Conservation (phyloP, 495 filamentous ascomycete species). For the Cetradonia linearis region DNA sequence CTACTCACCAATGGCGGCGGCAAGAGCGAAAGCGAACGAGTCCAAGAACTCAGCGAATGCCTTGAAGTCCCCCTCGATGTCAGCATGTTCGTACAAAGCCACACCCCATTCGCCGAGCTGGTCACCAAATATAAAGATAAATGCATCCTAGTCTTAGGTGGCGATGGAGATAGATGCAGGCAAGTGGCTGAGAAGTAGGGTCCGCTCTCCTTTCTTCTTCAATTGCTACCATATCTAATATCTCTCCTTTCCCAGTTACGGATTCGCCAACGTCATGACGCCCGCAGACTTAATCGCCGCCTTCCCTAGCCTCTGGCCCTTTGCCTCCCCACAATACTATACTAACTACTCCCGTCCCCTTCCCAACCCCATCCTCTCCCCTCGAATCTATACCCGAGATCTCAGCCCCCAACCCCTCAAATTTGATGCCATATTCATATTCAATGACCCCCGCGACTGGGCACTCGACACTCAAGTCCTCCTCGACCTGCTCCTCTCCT, state of each 20-base stretch:
- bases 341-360: conserved; percentile 47
- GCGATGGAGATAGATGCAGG: conserved; percentile 65
- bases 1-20: conserved; percentile 86
- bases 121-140: conserved; percentile 45
- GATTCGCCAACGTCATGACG: conserved; percentile 75
- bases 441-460: conserved; percentile 91
- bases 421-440: conserved; percentile 79
- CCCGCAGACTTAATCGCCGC: conserved; percentile 72
- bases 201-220: not conserved
- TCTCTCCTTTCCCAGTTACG: conserved; percentile 44
- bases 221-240: not conserved
- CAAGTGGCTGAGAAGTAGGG: conserved; percentile 54
- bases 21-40: conserved; percentile 60
- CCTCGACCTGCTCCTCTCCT: conserved; percentile 67
- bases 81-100: conserved; percentile 68
- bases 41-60: conserved; percentile 55
- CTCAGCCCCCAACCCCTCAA: conserved; percentile 43
- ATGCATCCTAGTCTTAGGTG: conserved; percentile 71
- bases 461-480: conserved; percentile 77
- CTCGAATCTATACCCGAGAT: conserved; percentile 29
- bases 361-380: conserved; percentile 26
- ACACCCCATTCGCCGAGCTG: conserved; percentile 65
- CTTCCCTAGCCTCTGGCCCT: conserved; percentile 70
- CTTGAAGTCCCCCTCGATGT: conserved; percentile 49
- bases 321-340: conserved; percentile 56